phyloP scores from a whole-genome alignment of 768 basidiomycete genomes.

The Boletus subparvulus region DNA sequence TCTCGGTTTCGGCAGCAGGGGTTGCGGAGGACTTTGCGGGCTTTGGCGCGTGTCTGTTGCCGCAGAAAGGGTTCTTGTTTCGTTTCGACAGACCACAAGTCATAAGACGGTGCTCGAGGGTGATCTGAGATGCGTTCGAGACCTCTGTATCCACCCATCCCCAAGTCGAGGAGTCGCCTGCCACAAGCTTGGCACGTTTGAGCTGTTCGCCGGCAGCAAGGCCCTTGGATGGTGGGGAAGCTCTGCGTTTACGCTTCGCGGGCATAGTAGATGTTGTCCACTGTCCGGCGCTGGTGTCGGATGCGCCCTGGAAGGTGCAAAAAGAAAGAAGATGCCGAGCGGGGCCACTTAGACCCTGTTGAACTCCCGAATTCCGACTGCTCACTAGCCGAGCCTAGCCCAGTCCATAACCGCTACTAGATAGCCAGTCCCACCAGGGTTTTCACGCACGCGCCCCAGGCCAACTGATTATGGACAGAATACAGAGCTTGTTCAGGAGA shows the following conservation, averaged over 20 bases:
- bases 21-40: slow-evolving; percentile 17
- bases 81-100: slow-evolving; percentile 65
- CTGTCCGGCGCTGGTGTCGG: neutral
- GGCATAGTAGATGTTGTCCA: slow-evolving; percentile 41
- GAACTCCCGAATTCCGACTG: slow-evolving; percentile 25
- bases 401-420: neutral
- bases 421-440: too few relatives aligned
- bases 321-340: slow-evolving; percentile 11
- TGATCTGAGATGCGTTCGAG: slow-evolving; percentile 54
- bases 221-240: slow-evolving; percentile 47
- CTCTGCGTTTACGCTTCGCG: slow-evolving; percentile 57
- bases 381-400: slow-evolving; percentile 4
- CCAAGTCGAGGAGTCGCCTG: slow-evolving; percentile 57
- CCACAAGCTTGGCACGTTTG: slow-evolving; percentile 54
- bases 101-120: slow-evolving; percentile 59
- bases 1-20: slow-evolving; percentile 9
- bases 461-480: slow-evolving; percentile 22
- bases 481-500: slow-evolving; percentile 17
- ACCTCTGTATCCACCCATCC: slow-evolving; percentile 78
- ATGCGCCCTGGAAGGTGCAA: slow-evolving; percentile 5
- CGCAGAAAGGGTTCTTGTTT: slow-evolving; percentile 53
- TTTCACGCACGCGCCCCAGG: neutral
- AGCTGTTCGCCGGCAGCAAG: slow-evolving; percentile 62
- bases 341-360: slow-evolving; percentile 17
- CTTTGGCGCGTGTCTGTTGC: slow-evolving; percentile 49